Percentiles rank a stretch among this genome's conserved stretches.
phyloP scores from a whole-genome alignment of 78 protist genomes.

The Planoprotostelium fungivorum region DNA sequence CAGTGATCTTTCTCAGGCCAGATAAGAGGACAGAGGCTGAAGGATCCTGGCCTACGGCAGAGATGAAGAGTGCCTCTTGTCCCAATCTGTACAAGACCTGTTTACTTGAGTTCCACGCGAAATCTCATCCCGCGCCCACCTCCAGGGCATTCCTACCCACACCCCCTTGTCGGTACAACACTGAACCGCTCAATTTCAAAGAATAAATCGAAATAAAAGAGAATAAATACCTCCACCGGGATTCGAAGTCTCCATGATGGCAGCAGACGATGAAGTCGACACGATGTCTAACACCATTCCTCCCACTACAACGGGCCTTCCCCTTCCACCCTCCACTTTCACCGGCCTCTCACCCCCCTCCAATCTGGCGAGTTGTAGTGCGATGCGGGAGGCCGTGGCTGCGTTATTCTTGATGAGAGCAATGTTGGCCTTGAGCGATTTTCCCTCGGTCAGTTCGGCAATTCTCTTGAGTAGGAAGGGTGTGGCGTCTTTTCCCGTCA shows the following conservation, averaged over 20 bases:
- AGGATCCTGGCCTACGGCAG: conserved; percentile 39
- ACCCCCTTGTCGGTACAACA: conserved; percentile 46
- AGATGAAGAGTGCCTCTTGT: conserved; percentile 22
- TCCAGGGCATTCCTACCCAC: conserved; percentile 63
- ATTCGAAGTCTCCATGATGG: conserved; percentile 2
- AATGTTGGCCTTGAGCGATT: conserved; percentile 67
- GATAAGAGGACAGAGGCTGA: conserved; percentile 8
- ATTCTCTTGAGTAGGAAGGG: conserved; percentile 85
- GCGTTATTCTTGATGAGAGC: conserved; percentile 79
- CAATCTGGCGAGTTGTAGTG: conserved; percentile 16
- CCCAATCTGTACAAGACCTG: not conserved
- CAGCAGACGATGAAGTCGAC: not conserved
- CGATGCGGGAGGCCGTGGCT: conserved; percentile 75
- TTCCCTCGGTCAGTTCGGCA: conserved; percentile 71
- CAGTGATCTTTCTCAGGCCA: conserved; percentile 9
- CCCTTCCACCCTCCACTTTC: not conserved
- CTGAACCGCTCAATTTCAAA: conserved; percentile 22
- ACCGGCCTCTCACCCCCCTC: not conserved
- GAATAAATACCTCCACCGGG: conserved; percentile 51
- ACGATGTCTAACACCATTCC: not conserved
- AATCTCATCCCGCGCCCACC: conserved; percentile 3
- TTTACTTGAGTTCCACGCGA: not conserved
- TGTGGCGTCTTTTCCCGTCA: conserved; percentile 82
- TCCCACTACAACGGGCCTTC: not conserved
- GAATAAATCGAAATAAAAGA: conserved; percentile 10